Evolutionary conservation across 345 rosid genomes (phyloP).

Genomic region (Mangifera indica): DNA sequence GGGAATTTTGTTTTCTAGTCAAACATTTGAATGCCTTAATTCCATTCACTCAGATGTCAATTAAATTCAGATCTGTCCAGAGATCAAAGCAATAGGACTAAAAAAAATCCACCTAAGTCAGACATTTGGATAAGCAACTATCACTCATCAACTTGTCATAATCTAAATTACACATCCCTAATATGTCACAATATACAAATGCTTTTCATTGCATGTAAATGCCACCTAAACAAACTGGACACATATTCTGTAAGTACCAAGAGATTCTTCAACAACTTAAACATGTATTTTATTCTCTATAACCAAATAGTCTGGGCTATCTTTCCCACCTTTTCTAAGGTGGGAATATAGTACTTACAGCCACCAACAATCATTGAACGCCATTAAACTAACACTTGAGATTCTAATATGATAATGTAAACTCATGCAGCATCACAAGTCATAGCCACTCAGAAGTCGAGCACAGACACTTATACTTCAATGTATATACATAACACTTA

Average conservation of each 20-base stretch:
- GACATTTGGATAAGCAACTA: conserved; percentile 1
- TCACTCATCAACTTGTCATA: not conserved
- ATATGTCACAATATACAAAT: not conserved
- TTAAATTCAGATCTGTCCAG: too few relatives aligned
- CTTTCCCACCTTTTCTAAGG: not conserved
- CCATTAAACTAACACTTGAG: not conserved
- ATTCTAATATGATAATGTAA: not conserved
- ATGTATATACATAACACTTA: not conserved
- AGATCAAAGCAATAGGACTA: too few relatives aligned
- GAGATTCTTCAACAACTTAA: not conserved
- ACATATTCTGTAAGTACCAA: not conserved
- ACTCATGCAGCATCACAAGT: not conserved
- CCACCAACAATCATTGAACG: not conserved
- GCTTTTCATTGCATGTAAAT: not conserved
- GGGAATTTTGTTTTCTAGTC: not conserved
- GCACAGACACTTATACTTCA: not conserved
- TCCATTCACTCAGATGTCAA: too few relatives aligned
- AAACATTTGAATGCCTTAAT: not conserved
- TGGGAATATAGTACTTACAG: not conserved
- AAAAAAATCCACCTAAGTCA: not conserved
- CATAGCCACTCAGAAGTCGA: not conserved
- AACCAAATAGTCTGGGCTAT: not conserved
- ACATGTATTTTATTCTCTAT: too few relatives aligned
- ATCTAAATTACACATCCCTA: not conserved
- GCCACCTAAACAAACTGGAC: not conserved